Evolutionary conservation across 75 land plant genomes (phyloP), one percentile per base, ranked within the genome.

Genomic region (Ceratopteris richardii): DNA sequence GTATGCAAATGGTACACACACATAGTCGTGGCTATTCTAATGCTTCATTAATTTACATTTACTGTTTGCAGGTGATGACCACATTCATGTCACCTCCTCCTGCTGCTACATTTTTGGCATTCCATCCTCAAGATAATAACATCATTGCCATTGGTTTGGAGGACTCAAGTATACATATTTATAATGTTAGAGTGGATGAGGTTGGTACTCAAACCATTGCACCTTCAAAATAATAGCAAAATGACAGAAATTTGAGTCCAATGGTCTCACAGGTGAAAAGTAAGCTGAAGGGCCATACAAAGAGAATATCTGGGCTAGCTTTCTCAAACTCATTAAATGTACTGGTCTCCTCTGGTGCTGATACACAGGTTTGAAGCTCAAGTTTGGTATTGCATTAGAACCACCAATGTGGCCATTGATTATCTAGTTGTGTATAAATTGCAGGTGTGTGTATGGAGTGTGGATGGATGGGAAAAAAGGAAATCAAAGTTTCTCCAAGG

Each of bases 141-240:
- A 80, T 86, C 2, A 77, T 86, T 69, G 90, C 90, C 20, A 83
- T 86, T 58, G 90, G 90, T n/a, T 83, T 82, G 90, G 82, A 82
- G 54, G 89, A 85, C 62, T 82, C 82, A 10, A 62, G 82, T 46
- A 79, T 85, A 43, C 89, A 79, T 30, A 85, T 85, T 23, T 85
- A 79, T 39, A 85, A 85, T 62, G 86, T 82, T 47, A 70, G 82
- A 5, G 74, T 77, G 9, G 83, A 86, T 64, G 80, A 86, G 83
- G 90, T 83, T 23, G 7, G 28, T n/a, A 6, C 22, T 33, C 7
- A 3, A 4, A 4, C 7, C 37, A 33, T 9, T 4, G 9, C 37
- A 4, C 9, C 7, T 4, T 33, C 37, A 4, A 4, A 60, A 14
- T 52, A 10, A 7, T 21, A 18, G 60, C 4, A 1, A 13, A 21